A percentile compares a stretch with the other conserved stretches of the same genome.
Evolutionary conservation across 495 filamentous ascomycete genomes (phyloP).

Genomic region (Tuber aestivum): DNA sequence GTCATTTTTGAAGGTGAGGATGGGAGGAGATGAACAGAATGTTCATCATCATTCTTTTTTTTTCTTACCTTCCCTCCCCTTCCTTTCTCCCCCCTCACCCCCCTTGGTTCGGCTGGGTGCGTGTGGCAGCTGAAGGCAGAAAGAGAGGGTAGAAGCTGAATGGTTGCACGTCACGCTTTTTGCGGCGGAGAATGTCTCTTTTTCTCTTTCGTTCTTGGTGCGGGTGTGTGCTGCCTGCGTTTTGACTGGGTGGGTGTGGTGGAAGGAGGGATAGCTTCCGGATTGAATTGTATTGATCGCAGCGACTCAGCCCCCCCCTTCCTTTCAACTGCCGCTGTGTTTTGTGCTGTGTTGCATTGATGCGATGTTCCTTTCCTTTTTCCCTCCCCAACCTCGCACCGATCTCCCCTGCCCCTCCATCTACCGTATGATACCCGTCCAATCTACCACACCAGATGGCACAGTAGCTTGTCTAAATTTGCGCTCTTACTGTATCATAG

Average conservation of each 20-base stretch:
- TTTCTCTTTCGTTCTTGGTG: slow-evolving; percentile 1
- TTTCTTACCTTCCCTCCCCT: not conserved
- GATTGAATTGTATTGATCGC: not conserved
- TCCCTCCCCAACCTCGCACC: not conserved
- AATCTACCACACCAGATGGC: not conserved
- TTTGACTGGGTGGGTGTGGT: not conserved
- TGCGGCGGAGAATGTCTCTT: slow-evolving; percentile 4
- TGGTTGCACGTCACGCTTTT: slow-evolving; percentile 1
- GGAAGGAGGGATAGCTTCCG: not conserved
- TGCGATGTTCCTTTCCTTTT: not conserved
- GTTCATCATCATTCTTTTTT: not conserved
- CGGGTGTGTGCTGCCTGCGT: not conserved
- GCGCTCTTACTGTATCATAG: not conserved
- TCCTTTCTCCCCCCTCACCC: not conserved
- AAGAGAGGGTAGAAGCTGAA: not conserved
- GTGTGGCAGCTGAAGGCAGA: not conserved
- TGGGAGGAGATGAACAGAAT: not conserved
- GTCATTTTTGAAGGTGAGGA: slow-evolving; percentile 3
- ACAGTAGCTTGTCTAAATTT: not conserved
- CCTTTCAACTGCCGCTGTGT: not conserved
- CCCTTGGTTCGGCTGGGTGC: not conserved
- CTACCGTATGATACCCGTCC: not conserved
- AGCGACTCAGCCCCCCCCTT: not conserved
- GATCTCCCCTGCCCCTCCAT: not conserved
- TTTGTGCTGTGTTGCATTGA: too few species aligned